A percentile compares a stretch with the other conserved stretches of the same genome.
Evolutionary conservation across 108 stramenopile species (phyloP).

Genomic region (Skeletonema menzelii): DNA sequence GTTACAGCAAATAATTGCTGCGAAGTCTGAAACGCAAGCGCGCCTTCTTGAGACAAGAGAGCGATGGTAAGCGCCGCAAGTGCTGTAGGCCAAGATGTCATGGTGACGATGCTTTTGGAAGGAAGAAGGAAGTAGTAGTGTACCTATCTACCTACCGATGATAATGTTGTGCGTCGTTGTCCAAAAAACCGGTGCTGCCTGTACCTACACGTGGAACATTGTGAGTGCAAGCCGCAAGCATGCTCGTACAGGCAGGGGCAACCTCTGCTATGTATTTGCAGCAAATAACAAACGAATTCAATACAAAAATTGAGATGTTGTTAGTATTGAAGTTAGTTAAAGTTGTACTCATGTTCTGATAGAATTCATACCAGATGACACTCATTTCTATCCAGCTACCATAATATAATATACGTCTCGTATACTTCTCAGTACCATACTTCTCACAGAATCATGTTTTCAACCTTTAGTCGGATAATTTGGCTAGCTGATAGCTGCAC

Average conservation of each 20-base stretch:
- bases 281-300: too few relatives aligned
- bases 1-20: neutral
- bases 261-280: too few relatives aligned
- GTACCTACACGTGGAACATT: too few relatives aligned
- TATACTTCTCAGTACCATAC: too few relatives aligned
- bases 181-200: too few relatives aligned
- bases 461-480: constrained; percentile 78
- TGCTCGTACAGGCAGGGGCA: too few relatives aligned
- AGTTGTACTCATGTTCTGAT: neutral
- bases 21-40: neutral
- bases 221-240: too few relatives aligned
- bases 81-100: neutral
- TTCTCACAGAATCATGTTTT: constrained; percentile 76
- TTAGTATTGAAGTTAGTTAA: too few relatives aligned
- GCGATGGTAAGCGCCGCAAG: neutral
- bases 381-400: neutral
- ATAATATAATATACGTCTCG: too few relatives aligned
- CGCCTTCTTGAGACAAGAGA: neutral
- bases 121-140: too few relatives aligned
- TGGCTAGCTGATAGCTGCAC: constrained; percentile 77
- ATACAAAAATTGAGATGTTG: neutral
- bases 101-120: neutral
- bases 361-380: neutral
- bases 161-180: too few relatives aligned
- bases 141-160: too few relatives aligned